Base-by-base conservation (phyloP, 805 yeast species). In the Scheffersomyces lignosus region DNA sequence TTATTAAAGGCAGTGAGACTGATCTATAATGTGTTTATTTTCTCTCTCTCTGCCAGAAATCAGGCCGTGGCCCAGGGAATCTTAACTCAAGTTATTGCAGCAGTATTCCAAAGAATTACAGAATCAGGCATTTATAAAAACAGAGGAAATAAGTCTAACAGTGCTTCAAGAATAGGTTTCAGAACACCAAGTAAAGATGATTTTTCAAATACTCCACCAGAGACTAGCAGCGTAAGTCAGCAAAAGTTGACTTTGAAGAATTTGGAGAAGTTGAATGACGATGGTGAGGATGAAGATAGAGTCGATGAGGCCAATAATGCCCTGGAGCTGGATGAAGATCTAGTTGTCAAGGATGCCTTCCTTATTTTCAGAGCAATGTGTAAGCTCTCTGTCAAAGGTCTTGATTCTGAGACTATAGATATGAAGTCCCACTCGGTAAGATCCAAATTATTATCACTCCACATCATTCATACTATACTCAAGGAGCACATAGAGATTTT, bases 61-160 rank as follows among this genome's bases (percentile, higher is more conserved):
- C 99, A 93, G 63, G 86, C 89, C 1, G 81, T 90, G 41, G 98
- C 99, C 0, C 98, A 95, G 66, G 98, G 96, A 1, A 84, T 93
- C 5, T 71, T 93, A 47, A 87, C 95, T 3, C 99, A 93, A 64
- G 84, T 91, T 52, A 87, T 93, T 15, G 81, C 81, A 37, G 81
- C 87, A 6, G 83, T 90, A 8, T 93, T 88, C 64, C 95, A 86
- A 44, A 78, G 93, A 44, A 69, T 70, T 17, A 44, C 56, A 27
- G 71, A 66, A 30, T 47, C 58, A n/a, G 26, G 33, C 12, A 33
- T 38, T 36, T 47, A 29, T 24, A 39, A 36, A 8, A 16, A 24
- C 27, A 49, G 40, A 31, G 29, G 32, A 3, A 45, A 38, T 7
- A 42, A 50, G 20, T 40, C 52, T 9, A 46, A 45, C 27, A 50